These are phyloP conservation scores for Leishmania amazonensis DNA, from an alignment of 208 protist genomes.

Conservation along the genomic window DNA sequence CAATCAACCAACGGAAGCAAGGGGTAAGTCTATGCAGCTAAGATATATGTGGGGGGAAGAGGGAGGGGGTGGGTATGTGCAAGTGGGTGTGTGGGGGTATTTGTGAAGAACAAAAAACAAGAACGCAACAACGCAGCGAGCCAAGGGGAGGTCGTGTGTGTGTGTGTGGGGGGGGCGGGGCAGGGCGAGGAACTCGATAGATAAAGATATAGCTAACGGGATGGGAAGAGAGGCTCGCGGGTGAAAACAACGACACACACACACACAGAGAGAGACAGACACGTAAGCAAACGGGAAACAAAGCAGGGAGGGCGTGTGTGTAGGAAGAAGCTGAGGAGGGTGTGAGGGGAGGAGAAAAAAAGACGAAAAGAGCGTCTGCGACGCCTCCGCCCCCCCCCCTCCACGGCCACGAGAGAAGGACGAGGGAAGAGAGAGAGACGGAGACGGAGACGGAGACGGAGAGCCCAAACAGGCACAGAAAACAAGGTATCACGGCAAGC, in stretches of 20 bases:
- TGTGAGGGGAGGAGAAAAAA: neutral
- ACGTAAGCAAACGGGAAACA: neutral
- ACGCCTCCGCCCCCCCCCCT: neutral
- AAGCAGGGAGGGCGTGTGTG: neutral
- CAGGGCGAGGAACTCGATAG: too few species aligned
- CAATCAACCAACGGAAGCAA: too few species aligned
- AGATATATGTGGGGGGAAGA: too few species aligned
- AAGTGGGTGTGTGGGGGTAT: too few species aligned
- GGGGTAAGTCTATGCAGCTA: too few species aligned
- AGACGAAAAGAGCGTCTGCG: neutral
- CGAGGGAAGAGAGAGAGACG: neutral
- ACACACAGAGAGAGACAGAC: neutral
- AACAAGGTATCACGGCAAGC: neutral
- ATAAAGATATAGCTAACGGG: too few species aligned
- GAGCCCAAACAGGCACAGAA: neutral
- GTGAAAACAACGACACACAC: neutral
- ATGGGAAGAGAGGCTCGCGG: neutral
- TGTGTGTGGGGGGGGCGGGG: too few species aligned
- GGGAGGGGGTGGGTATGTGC: too few species aligned
- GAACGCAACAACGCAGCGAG: too few species aligned
- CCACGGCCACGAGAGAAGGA: neutral
- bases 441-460: conserved; percentile 5
- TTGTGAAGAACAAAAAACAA: too few species aligned
- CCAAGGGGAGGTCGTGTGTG: too few species aligned
- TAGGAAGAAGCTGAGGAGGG: neutral